Evolutionary conservation across 1,284 basidiomycete species (phyloP).

Genomic region (Apiotrichum gracile): DNA sequence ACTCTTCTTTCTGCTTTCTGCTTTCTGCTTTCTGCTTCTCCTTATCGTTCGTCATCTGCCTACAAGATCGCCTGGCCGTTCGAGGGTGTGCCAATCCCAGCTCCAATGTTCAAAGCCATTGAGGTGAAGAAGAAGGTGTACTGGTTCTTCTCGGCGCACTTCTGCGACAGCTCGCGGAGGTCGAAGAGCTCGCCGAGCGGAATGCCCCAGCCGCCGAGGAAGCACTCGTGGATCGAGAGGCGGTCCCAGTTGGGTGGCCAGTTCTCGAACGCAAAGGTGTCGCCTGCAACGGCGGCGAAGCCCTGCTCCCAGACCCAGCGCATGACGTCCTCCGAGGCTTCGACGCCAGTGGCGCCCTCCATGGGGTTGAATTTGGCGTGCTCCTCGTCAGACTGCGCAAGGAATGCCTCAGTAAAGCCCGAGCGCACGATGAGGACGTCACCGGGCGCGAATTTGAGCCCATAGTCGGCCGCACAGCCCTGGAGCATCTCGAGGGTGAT

Average conservation of each 20-base stretch:
- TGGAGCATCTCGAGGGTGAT: constrained; percentile 28
- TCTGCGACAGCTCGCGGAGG: constrained; percentile 40
- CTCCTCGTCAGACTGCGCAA: constrained; percentile 24
- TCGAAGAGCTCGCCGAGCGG: constrained; percentile 50
- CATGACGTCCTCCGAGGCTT: constrained; percentile 33
- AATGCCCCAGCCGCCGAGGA: constrained; percentile 36
- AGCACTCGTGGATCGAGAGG: constrained; percentile 26
- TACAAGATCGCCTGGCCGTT: constrained; percentile 47
- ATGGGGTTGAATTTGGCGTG: constrained; percentile 6
- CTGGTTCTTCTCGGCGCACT: constrained; percentile 32
- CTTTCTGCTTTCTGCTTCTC: too few relatives aligned
- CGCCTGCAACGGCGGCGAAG: constrained; percentile 47
- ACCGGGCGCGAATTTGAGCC: constrained; percentile 32
- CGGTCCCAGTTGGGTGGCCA: constrained; percentile 17
- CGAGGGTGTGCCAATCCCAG: constrained; percentile 48
- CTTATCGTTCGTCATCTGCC: neutral
- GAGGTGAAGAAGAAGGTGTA: constrained; percentile 49
- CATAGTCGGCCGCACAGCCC: constrained; percentile 25
- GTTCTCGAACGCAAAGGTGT: constrained; percentile 35
- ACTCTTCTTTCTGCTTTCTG: too few relatives aligned
- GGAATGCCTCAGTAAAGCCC: constrained; percentile 45
- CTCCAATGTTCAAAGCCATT: constrained; percentile 45
- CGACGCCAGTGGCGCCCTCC: constrained; percentile 23
- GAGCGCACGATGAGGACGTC: constrained; percentile 44
- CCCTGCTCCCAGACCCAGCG: constrained; percentile 49